These are phyloP conservation scores for Yarrowia phangngaensis DNA, from an alignment of 805 yeast species.

Conservation along the genomic window DNA sequence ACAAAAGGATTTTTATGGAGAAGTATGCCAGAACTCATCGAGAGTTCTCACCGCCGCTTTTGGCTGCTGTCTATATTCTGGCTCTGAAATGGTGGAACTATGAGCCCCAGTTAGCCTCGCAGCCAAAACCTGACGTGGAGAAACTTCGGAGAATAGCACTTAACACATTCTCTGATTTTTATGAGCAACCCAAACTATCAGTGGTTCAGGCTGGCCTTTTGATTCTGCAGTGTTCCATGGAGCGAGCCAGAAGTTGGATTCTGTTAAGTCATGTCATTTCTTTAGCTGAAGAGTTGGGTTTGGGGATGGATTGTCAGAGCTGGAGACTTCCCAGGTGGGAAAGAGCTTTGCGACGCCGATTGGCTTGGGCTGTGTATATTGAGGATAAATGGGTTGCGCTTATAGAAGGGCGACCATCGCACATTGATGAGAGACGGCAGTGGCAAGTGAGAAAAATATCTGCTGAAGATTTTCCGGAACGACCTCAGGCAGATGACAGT, in stretches of 20 bases:
- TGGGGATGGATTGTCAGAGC: constrained; percentile 81
- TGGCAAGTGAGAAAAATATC: constrained; percentile 73
- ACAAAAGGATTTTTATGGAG: constrained; percentile 85
- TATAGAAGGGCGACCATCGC: constrained; percentile 80
- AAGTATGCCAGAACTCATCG: constrained; percentile 87
- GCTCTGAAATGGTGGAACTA: constrained; percentile 95
- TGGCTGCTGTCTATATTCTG: constrained; percentile 84
- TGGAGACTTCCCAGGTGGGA: constrained; percentile 98
- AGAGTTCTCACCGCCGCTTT: constrained; percentile 83
- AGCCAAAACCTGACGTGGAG: constrained; percentile 72
- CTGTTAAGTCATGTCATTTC: constrained; percentile 83
- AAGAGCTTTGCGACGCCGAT: constrained; percentile 74
- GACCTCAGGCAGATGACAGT: constrained; percentile 39
- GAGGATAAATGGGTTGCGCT: constrained; percentile 90
- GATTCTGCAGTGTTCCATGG: constrained; percentile 60
- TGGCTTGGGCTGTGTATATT: constrained; percentile 93
- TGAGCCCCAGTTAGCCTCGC: constrained; percentile 69
- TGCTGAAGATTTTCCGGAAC: constrained; percentile 76
- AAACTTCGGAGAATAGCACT: constrained; percentile 66
- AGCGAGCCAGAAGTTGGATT: constrained; percentile 71
- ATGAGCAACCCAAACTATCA: constrained; percentile 83
- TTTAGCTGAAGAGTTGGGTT: constrained; percentile 82
- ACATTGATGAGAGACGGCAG: constrained; percentile 61
- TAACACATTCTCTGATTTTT: constrained; percentile 61
- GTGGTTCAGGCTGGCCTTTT: constrained; percentile 88